Conservation (phyloP, 140 eudicot species). For the Stevia rebaudiana region DNA sequence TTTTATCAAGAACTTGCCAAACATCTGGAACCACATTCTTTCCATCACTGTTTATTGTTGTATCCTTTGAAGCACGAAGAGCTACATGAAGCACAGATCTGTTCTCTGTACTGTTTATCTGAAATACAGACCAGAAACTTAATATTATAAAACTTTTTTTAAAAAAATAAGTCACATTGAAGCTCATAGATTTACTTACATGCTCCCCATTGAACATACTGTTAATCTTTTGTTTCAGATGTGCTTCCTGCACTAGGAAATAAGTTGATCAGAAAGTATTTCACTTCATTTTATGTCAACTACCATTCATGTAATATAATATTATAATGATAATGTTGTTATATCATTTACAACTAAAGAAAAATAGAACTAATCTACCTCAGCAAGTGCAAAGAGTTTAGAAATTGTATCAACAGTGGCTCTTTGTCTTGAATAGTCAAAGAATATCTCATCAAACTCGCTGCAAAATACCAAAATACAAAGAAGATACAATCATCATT, state of each 20-base stretch:
- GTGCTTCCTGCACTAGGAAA: conserved; percentile 60
- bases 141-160: background rate
- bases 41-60: conserved; percentile 80
- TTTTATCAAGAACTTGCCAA: conserved; percentile 94
- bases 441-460: conserved; percentile 64
- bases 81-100: conserved; percentile 96
- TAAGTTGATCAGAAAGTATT: conserved; percentile 5
- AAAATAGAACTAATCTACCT: conserved; percentile 43
- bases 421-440: conserved; percentile 84
- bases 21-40: conserved; percentile 97
- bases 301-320: background rate
- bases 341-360: conserved; percentile 6
- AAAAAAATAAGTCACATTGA: background rate
- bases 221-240: conserved; percentile 63
- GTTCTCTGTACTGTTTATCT: conserved; percentile 93
- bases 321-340: background rate
- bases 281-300: background rate
- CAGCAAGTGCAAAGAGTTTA: conserved; percentile 70
- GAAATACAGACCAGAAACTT: conserved; percentile 19
- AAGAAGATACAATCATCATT: background rate
- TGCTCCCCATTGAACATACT: conserved; percentile 87
- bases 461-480: conserved; percentile 33
- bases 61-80: conserved; percentile 87
- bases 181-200: conserved; percentile 41
- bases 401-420: conserved; percentile 60